Conservation (phyloP, 2,329 filamentous ascomycete genomes). For the Fusarium camptoceras region DNA sequence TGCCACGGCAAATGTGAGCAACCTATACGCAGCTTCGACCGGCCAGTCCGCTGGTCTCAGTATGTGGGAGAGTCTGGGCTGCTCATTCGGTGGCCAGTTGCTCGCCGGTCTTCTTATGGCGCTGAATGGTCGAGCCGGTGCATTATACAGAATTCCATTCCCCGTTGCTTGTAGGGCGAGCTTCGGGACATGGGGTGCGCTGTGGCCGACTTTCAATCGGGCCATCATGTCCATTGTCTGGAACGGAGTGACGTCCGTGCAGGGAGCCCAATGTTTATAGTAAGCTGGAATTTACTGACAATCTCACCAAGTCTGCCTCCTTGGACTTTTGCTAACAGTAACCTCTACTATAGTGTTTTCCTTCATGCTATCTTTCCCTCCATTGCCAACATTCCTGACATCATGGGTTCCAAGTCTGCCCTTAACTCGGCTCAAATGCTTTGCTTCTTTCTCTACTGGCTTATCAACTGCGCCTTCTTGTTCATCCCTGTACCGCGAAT, state of each 20-base stretch:
- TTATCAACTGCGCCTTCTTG: slow-evolving; percentile 15
- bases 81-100: slow-evolving; percentile 10
- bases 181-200: slow-evolving; percentile 14
- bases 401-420: slow-evolving; percentile 14
- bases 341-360: neutral
- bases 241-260: slow-evolving; percentile 17
- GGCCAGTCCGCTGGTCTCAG: slow-evolving; percentile 5
- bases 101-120: slow-evolving; percentile 16
- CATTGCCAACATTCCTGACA: slow-evolving; percentile 9
- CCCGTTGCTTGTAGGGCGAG: slow-evolving; percentile 14
- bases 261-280: slow-evolving; percentile 20
- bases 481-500: slow-evolving; percentile 5
- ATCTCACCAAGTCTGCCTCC: accelerated
- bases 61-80: slow-evolving; percentile 14
- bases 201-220: slow-evolving; percentile 18
- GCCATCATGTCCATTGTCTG: slow-evolving; percentile 16
- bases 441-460: slow-evolving; percentile 24
- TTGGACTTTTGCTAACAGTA: neutral
- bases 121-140: slow-evolving; percentile 11
- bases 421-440: slow-evolving; percentile 23
- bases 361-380: slow-evolving; percentile 15
- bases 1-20: slow-evolving; percentile 5
- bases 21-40: neutral
- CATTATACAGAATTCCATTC: slow-evolving; percentile 5
- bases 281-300: neutral